Conservation (phyloP, 108 stramenopile genomes). For the Pelagomonas calceolata region DNA sequence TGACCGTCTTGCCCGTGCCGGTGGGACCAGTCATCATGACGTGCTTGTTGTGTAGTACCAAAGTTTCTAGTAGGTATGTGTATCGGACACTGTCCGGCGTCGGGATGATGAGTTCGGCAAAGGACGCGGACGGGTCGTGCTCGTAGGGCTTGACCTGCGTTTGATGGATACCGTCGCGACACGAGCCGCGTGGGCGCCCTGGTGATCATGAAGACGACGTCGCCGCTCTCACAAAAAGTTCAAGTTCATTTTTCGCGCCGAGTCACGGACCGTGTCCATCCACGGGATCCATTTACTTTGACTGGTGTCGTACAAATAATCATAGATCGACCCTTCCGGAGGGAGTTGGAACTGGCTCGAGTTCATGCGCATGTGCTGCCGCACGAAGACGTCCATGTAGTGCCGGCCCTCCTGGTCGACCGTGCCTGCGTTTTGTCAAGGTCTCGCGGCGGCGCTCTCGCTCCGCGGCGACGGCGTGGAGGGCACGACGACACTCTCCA, state of each 20-base stretch:
- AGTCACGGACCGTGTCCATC: slow-evolving; percentile 38
- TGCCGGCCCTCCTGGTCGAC: not conserved
- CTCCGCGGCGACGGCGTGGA: slow-evolving; percentile 8
- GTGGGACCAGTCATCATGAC: slow-evolving; percentile 46
- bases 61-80: slow-evolving; percentile 38
- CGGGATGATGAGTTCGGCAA: slow-evolving; percentile 42
- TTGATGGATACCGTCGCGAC: no score
- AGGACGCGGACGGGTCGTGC: slow-evolving; percentile 31
- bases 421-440: no score
- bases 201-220: no score
- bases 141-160: no score
- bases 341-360: slow-evolving; percentile 22
- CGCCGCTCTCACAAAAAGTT: no score
- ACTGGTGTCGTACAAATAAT: slow-evolving; percentile 32
- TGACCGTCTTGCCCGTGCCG: slow-evolving; percentile 52
- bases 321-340: slow-evolving; percentile 27
- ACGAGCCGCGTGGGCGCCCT: no score
- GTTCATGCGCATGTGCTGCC: slow-evolving; percentile 17
- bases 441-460: no score
- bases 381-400: slow-evolving; percentile 3
- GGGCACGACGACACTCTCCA: slow-evolving; percentile 8
- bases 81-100: slow-evolving; percentile 47
- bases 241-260: no score
- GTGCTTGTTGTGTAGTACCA: slow-evolving; percentile 28
- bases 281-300: slow-evolving; percentile 32